Evolutionary conservation across 768 basidiomycete species (phyloP).

Genomic region (Leucogyrophana mollusca): DNA sequence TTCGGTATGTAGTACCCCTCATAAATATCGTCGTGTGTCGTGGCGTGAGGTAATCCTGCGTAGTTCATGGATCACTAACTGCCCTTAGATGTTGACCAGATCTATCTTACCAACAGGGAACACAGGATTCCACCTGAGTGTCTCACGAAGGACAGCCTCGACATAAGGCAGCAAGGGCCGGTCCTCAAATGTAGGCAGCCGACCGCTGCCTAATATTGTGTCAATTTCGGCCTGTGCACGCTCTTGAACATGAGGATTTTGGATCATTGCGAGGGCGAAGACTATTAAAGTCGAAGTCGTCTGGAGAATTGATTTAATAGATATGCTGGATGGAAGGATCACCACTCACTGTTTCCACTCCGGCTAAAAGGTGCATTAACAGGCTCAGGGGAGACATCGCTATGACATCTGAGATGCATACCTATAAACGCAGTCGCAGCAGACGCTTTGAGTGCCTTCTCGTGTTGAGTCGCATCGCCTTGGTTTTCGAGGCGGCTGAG

Average conservation of each 20-base stretch:
- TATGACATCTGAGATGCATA: not conserved
- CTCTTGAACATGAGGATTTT: constrained; percentile 7
- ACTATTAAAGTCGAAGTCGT: constrained; percentile 2
- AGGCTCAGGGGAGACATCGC: too few relatives aligned
- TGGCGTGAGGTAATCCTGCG: constrained; percentile 8
- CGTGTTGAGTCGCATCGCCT: not conserved
- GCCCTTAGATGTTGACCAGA: constrained; percentile 7
- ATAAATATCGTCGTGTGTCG: constrained; percentile 7
- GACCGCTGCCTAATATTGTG: constrained; percentile 6
- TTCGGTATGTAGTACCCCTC: constrained; percentile 36
- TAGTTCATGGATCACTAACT: not conserved
- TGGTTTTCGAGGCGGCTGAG: not conserved
- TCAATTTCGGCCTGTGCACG: constrained; percentile 12
- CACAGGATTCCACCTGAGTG: not conserved
- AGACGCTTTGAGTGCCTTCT: constrained; percentile 4
- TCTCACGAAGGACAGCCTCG: constrained; percentile 10
- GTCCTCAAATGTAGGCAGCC: constrained; percentile 11
- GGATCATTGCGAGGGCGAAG: constrained; percentile 12
- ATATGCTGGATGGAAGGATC: not conserved
- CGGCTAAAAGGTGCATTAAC: not conserved
- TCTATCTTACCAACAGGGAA: constrained; percentile 3
- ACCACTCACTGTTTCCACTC: constrained; percentile 2
- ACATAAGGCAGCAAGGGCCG: constrained; percentile 11
- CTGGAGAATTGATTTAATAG: not conserved
- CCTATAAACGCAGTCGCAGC: constrained; percentile 4